A percentile compares a stretch with the other conserved stretches of the same genome.
phyloP scores from a whole-genome alignment of 1,139 yeast genomes.

The Magnusiomyces suaveolens region DNA sequence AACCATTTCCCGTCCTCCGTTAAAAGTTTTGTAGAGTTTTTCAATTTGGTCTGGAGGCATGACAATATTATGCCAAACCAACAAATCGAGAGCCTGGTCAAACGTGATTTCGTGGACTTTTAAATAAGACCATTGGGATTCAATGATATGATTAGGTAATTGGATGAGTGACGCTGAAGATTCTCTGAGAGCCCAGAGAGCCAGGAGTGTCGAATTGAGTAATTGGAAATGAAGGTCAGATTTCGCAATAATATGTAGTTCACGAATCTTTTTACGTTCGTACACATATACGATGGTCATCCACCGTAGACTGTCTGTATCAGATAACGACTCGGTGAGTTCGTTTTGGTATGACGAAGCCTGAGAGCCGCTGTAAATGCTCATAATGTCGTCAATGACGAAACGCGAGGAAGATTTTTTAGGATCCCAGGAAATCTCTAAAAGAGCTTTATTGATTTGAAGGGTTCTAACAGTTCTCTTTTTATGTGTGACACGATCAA shows the following conservation, averaged over 20 bases:
- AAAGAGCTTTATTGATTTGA: conserved; percentile 35
- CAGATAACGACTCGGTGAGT: not conserved
- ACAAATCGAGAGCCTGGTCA: conserved; percentile 56
- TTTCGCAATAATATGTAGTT: conserved; percentile 67
- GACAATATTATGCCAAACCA: conserved; percentile 61
- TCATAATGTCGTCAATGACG: conserved; percentile 62
- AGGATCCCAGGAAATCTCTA: conserved; percentile 45
- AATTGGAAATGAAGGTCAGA: conserved; percentile 50
- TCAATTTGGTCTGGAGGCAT: conserved; percentile 38
- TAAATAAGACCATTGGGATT: conserved; percentile 48
- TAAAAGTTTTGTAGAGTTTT: conserved; percentile 35
- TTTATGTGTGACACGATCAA: conserved; percentile 59
- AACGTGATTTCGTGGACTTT: conserved; percentile 35
- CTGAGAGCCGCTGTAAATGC: conserved; percentile 54
- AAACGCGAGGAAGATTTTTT: conserved; percentile 41
- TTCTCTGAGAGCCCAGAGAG: conserved; percentile 41
- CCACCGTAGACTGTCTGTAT: conserved; percentile 46
- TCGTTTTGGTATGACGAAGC: conserved; percentile 71
- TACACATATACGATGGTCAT: conserved; percentile 60
- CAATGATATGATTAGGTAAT: conserved; percentile 46
- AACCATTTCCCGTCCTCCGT: not conserved
- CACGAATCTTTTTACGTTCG: conserved; percentile 44
- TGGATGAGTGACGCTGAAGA: conserved; percentile 47
- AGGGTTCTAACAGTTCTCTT: conserved; percentile 51
- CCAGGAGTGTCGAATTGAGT: conserved; percentile 40